Evolutionary conservation across 768 basidiomycete genomes (phyloP).

Genomic region (Tylopilus vinaceipallidus): DNA sequence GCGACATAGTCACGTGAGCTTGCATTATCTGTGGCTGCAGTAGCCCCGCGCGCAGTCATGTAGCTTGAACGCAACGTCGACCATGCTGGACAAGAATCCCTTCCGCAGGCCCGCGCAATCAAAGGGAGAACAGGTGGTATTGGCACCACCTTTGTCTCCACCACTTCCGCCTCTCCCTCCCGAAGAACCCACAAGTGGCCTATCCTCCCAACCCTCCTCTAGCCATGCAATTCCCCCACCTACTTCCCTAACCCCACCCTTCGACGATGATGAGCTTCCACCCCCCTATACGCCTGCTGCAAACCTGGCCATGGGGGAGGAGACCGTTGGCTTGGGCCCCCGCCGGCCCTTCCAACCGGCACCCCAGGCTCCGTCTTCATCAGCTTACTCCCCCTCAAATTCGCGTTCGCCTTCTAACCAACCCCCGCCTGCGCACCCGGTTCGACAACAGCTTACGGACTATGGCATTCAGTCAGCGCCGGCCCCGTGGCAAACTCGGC

Average conservation of each 20-base stretch:
- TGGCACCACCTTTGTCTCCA: constrained; percentile 1
- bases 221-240: neutral
- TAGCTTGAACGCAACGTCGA: no score
- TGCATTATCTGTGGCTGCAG: no score
- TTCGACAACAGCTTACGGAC: neutral
- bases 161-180: constrained; percentile 7
- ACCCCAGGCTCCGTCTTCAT: constrained; percentile 16
- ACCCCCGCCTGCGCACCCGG: neutral
- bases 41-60: no score
- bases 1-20: no score
- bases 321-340: constrained; percentile 62
- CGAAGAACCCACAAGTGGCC: neutral
- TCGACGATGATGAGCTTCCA: constrained; percentile 51
- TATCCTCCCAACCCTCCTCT: neutral
- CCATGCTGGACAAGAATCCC: constrained; percentile 22
- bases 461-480: constrained; percentile 1
- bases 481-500: constrained; percentile 22
- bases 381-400: neutral
- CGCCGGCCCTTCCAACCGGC: constrained; percentile 56
- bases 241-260: constrained; percentile 3
- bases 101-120: constrained; percentile 10
- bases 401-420: neutral
- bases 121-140: no score
- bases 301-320: constrained; percentile 59
- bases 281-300: constrained; percentile 69